Conservation (phyloP, 208 protist genomes). For the Polymyxa betae region DNA sequence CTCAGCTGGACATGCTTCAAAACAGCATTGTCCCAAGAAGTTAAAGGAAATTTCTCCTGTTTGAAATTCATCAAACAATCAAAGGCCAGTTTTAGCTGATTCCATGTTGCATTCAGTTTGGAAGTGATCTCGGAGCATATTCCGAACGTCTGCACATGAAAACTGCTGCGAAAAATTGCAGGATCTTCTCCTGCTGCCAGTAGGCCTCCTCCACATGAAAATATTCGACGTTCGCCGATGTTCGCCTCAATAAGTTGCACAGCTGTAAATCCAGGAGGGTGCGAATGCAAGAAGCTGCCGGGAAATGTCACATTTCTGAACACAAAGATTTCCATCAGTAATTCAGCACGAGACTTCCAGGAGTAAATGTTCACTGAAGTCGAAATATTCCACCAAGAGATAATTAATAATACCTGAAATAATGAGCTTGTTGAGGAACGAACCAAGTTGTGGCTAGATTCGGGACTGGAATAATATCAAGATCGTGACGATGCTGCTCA, state of each 20-base stretch:
- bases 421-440: background rate
- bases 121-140: background rate
- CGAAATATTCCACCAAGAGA: too few relatives aligned
- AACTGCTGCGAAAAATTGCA: background rate
- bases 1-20: background rate
- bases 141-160: background rate
- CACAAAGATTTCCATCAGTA: background rate
- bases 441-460: conserved; percentile 5
- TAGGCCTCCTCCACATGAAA: background rate
- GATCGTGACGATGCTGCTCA: background rate
- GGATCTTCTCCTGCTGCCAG: background rate
- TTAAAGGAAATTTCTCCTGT: background rate
- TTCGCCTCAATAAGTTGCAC: background rate
- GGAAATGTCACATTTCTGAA: background rate
- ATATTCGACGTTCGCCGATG: background rate
- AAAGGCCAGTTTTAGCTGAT: background rate
- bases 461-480: background rate
- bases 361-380: background rate
- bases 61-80: background rate
- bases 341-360: background rate
- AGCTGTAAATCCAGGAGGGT: background rate
- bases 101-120: background rate
- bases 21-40: background rate
- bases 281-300: background rate
- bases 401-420: background rate